Evolutionary conservation across 2,329 filamentous ascomycete species (phyloP), one percentile per base, ranked within the genome.

Genomic region (Neopestalotiopsis clavispora): DNA sequence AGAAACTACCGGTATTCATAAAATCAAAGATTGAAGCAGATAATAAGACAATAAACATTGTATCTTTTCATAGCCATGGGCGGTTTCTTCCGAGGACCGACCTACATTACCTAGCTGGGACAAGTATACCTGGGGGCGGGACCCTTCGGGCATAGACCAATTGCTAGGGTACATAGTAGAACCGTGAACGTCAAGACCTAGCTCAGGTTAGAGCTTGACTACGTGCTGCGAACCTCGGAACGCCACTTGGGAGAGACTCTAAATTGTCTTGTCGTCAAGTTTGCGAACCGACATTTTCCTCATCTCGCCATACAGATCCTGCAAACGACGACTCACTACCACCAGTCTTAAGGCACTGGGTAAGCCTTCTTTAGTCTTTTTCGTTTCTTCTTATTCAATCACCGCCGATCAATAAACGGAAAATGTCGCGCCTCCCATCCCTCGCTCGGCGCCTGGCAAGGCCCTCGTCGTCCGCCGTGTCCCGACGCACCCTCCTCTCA

Each of bases 361-460:
- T 12, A 2, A 20, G 3, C 7, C 20, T 12, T 23, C 9, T 30
- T 23, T 12, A 23, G 13, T 30, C 28, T 28, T 20, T 20, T 23
- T 20, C 13, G n/a, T 12, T 12, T 14, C 3, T 28, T 13, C 7
- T n/a, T 23, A 23, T 12, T 30, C 23, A n/a, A 14, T 59, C 28
- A 6, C 30, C 23, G 23, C 30, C 45, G n/a, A 52, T 20, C 10
- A 9, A n/a, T 14, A 1, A 52, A n/a, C 45, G n/a, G 0, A 59
- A 32, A 28, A 62, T 62, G 59, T 20, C 59, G 59, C 59, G 59
- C 59, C 59, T 62, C 59, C 59, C 59, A 40, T 62, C 59, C 34
- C 32, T 62, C n/a, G 32, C 59, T 6, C 32, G 59, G 28, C 59
- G 59, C 59, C 14, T 62, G 28, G 59, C 32, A 14, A 52, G 45